Conservation (phyloP, 202 grass and related monocot species). For the Panicum virgatum region DNA sequence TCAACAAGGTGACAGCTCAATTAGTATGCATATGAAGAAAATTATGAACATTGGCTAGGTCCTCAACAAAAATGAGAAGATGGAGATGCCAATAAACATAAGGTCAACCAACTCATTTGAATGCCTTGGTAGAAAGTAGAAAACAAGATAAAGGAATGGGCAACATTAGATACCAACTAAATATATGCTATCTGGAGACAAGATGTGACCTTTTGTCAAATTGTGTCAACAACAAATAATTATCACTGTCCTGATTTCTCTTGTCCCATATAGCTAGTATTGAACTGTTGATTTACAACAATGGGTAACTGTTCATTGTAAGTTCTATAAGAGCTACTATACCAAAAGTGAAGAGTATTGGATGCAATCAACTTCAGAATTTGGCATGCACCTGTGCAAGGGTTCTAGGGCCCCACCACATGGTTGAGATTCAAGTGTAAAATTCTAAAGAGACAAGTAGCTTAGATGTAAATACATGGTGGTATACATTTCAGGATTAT, state of each 20-base stretch:
- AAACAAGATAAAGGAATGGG: not conserved
- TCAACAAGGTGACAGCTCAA: not conserved
- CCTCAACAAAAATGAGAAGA: not conserved
- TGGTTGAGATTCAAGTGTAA: too few relatives aligned
- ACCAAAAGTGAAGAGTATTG: not conserved
- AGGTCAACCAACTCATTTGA: not conserved
- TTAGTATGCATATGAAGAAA: not conserved
- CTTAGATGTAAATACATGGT: not conserved
- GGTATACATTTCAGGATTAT: not conserved
- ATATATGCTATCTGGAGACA: not conserved
- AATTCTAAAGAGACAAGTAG: not conserved
- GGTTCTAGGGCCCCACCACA: not conserved
- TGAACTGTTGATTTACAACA: not conserved
- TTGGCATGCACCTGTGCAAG: not conserved
- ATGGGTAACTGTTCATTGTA: not conserved
- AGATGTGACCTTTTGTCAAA: not conserved
- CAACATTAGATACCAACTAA: not conserved
- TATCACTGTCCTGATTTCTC: not conserved
- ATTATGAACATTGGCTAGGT: not conserved
- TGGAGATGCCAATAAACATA: not conserved
- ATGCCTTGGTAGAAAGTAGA: not conserved
- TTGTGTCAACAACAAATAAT: not conserved
- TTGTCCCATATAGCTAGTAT: not conserved
- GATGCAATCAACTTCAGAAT: not conserved
- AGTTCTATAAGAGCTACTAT: not conserved